These are phyloP conservation scores for Thraustochytrium striatum DNA, from an alignment of 352 stramenopile genomes.

Conservation along the genomic window DNA sequence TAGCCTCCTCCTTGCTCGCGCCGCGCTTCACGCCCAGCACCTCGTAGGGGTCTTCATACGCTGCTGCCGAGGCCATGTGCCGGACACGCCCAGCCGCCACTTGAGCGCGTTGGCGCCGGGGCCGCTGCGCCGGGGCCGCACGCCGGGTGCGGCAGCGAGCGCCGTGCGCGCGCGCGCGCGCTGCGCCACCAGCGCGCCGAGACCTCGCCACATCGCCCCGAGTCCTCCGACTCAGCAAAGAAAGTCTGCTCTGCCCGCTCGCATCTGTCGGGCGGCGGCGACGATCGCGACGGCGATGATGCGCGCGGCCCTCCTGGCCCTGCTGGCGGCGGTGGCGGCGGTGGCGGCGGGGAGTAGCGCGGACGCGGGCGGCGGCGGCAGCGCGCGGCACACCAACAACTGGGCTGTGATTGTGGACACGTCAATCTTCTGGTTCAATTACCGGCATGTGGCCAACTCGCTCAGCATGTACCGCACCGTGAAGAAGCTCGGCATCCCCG, in stretches of 20 bases:
- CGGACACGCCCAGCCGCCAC: neutral
- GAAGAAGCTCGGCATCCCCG: conserved; percentile 81
- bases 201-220: too few species aligned
- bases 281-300: neutral
- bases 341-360: too few species aligned
- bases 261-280: too few species aligned
- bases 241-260: too few species aligned
- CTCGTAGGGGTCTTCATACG: conserved; percentile 42
- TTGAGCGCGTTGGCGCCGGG: neutral
- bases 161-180: neutral
- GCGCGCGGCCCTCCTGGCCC: too few species aligned
- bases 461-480: conserved; percentile 88
- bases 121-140: neutral
- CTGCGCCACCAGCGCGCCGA: neutral
- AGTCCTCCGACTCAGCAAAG: too few species aligned
- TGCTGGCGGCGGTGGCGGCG: neutral
- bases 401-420: conserved; percentile 59
- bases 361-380: too few species aligned
- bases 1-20: conserved; percentile 73
- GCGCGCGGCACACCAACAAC: conserved; percentile 37
- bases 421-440: conserved; percentile 95
- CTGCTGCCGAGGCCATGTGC: neutral
- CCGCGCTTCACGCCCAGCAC: conserved; percentile 50
- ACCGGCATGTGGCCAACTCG: conserved; percentile 89
- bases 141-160: neutral